phyloP scores from a whole-genome alignment of 345 rosid genomes.

The Boechera retrofracta region DNA sequence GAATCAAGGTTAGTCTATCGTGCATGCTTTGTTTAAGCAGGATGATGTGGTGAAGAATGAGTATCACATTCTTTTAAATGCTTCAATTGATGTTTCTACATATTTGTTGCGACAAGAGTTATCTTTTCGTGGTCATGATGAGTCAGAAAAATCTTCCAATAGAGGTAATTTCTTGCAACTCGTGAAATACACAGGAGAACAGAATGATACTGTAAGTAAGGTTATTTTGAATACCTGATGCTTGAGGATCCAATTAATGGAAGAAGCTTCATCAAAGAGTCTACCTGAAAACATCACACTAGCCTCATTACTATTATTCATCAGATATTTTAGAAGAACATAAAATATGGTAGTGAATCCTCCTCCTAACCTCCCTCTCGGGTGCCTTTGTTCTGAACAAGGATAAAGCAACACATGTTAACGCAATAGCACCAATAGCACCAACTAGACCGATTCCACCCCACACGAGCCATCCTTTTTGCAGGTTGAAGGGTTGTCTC shows the following conservation, averaged over 20 bases:
- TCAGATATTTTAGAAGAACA: background rate
- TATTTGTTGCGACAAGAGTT: too few relatives aligned
- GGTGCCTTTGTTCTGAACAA: constrained; percentile 45
- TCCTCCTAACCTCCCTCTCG: constrained; percentile 46
- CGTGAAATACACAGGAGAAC: too few relatives aligned
- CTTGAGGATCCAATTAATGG: constrained; percentile 50
- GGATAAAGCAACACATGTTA: constrained; percentile 45
- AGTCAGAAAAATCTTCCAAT: too few relatives aligned
- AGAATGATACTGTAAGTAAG: too few relatives aligned
- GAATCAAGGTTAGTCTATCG: too few relatives aligned
- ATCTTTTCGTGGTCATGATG: too few relatives aligned
- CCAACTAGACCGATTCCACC: constrained; percentile 47
- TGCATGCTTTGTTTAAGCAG: too few relatives aligned
- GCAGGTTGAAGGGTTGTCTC: constrained; percentile 46
- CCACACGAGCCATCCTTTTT: constrained; percentile 49
- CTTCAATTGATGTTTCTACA: too few relatives aligned
- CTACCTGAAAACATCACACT: constrained; percentile 44
- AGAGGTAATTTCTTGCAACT: too few relatives aligned
- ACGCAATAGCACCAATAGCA: constrained; percentile 48
- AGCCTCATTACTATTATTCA: constrained; percentile 21
- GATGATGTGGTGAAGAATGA: too few relatives aligned
- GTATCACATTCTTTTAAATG: too few relatives aligned
- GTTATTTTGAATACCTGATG: constrained; percentile 34
- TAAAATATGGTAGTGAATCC: background rate
- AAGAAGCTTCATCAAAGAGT: constrained; percentile 48